Base-by-base conservation (phyloP, 331 rosid genomes). In the Acacia pycnantha region DNA sequence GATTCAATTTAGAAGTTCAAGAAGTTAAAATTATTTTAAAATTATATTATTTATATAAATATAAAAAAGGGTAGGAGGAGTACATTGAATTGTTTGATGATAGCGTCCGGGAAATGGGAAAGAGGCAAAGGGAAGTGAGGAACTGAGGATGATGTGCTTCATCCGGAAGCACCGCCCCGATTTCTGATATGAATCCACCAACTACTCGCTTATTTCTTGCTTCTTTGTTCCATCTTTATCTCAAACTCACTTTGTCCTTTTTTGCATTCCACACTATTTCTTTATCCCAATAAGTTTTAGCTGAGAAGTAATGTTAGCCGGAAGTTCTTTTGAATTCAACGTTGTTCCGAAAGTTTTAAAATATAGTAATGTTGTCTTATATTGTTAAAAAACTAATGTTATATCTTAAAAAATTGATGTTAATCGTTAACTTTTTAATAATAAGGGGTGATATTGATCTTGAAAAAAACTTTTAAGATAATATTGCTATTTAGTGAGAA, bases 191-290 rank as follows among this genome's bases (percentile, higher is more conserved):
- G 69, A 62, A 27, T 62, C 8, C 40, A 62, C 40, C 8, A 4
- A 13, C 9, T 6, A 4, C 4, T 11, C 69, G 15, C 41, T 13
- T 62, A 15, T 64, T 64, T 8, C 29, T 64, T 13, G 41, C 4
- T 24, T 9, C n/a, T 53, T 13, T 77, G 69, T 56, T 65, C 70
- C 70, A 72, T 65, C 56, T 77, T 77, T 78, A 78, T 78, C 79
- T 37, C 41, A 35, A 53, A 74, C 41, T 67, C 41, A 27, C 12
- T 56, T 37, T 82, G 71, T 44, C 69, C 71, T 79, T 21, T 56
- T 59, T 33, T 65, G 37, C 71, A 58, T 59, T 27, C 48, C 51
- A 11, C 68, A 40, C 37, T 11, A 48, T 6, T n/a, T 11, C 40
- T 53, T 53, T 1, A 5, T 4, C 4, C 33, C 33, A 4, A 31